phyloP scores from a whole-genome alignment of 257 asterid genomes.

The Fraxinus quadrangulata region DNA sequence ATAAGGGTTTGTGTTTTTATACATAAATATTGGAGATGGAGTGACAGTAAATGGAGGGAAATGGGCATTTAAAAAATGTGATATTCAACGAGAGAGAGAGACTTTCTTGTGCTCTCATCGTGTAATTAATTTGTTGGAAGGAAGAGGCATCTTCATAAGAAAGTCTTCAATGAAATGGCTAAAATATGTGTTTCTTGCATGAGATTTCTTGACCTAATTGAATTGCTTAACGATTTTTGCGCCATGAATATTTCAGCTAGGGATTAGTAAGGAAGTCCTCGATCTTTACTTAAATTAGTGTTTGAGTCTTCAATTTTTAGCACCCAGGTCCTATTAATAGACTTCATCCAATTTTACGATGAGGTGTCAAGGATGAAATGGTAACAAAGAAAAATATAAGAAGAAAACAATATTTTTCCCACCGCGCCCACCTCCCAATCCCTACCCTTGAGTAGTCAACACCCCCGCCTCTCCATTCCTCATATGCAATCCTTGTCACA shows the following conservation, averaged over 20 bases:
- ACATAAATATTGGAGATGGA: neutral
- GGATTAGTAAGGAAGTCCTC: neutral
- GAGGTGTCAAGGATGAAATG: too few species aligned
- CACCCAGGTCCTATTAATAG: too few species aligned
- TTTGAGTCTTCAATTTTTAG: neutral
- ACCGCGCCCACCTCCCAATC: too few species aligned
- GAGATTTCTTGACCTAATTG: slow-evolving; percentile 25
- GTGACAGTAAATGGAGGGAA: slow-evolving; percentile 50
- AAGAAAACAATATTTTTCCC: too few species aligned
- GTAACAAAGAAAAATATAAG: too few species aligned
- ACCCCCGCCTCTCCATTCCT: too few species aligned
- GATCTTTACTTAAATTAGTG: neutral
- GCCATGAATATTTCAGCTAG: slow-evolving; percentile 19
- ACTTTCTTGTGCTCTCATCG: slow-evolving; percentile 32
- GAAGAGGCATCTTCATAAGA: neutral
- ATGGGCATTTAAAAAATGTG: slow-evolving; percentile 20
- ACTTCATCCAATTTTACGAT: too few species aligned
- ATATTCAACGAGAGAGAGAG: slow-evolving; percentile 22
- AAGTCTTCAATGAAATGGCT: neutral
- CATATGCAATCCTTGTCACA: too few species aligned
- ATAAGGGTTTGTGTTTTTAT: slow-evolving; percentile 26
- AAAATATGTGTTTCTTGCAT: neutral
- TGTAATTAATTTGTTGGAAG: slow-evolving; percentile 36
- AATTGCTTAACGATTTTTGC: slow-evolving; percentile 30
- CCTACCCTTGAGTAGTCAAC: too few species aligned